These are phyloP conservation scores for Cylindrodendrum hubeiense DNA, from an alignment of 2,329 filamentous ascomycete genomes.

Conservation along the genomic window DNA sequence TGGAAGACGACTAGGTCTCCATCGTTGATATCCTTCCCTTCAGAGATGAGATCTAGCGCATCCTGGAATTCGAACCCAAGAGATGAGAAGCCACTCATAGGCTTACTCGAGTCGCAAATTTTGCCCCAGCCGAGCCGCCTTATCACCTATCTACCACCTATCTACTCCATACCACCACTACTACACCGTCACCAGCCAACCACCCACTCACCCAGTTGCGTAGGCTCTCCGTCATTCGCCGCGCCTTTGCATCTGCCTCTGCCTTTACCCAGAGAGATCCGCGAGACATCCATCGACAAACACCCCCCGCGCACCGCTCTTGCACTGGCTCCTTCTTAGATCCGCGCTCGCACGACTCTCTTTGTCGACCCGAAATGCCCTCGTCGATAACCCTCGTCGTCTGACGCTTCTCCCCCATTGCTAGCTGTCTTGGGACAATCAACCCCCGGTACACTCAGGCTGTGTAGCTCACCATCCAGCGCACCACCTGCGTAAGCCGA, in stretches of 20 bases:
- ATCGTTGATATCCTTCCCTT: conserved; percentile 58
- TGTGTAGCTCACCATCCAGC: conserved; percentile 31
- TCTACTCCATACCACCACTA: too few species aligned
- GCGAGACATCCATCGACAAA: conserved; percentile 2
- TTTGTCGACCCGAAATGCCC: conserved; percentile 39
- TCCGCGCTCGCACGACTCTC: neutral
- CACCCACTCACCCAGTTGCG: neutral
- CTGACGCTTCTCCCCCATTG: conserved; percentile 41
- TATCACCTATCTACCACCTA: neutral
- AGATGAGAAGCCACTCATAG: conserved; percentile 80
- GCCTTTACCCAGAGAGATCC: neutral
- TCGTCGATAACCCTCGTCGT: conserved; percentile 42
- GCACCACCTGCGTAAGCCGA: conserved; percentile 22
- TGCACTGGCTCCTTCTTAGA: neutral
- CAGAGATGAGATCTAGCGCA: conserved; percentile 52
- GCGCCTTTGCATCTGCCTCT: too few species aligned
- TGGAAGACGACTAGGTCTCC: conserved; percentile 88
- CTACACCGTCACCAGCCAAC: conserved; percentile 1
- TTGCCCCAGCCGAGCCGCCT: conserved; percentile 7
- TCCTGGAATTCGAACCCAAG: conserved; percentile 77
- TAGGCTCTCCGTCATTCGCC: neutral
- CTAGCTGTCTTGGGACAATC: conserved; percentile 39
- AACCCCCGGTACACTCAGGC: conserved; percentile 34
- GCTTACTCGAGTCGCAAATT: conserved; percentile 65
- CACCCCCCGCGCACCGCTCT: neutral